Evolutionary conservation across 768 basidiomycete species (phyloP).

Genomic region (Boletus vermiculosoides): DNA sequence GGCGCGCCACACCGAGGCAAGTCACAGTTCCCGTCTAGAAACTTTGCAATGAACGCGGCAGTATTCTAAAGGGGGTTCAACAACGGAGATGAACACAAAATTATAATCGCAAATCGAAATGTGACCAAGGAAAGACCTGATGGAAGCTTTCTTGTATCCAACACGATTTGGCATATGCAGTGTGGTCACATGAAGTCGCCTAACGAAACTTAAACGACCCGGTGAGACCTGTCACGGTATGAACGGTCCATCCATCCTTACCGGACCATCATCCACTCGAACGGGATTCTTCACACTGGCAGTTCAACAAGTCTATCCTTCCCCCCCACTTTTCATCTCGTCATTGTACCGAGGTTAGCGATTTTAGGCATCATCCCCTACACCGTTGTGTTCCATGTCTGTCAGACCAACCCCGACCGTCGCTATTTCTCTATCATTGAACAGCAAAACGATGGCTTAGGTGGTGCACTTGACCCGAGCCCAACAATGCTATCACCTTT

Average conservation of each 20-base stretch:
- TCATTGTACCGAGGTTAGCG: neutral
- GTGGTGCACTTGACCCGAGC: neutral
- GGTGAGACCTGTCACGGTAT: neutral
- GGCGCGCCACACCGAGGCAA: neutral
- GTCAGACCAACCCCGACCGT: neutral
- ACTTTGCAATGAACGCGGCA: neutral
- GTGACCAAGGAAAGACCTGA: no score
- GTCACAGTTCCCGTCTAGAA: neutral
- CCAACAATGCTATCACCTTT: no score
- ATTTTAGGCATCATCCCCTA: neutral
- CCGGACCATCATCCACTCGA: neutral
- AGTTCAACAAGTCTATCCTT: neutral
- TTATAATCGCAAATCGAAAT: neutral
- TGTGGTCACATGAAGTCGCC: neutral
- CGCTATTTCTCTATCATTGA: neutral
- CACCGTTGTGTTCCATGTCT: no score
- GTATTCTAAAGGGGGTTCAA: neutral
- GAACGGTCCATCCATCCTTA: neutral
- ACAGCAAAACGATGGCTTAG: neutral
- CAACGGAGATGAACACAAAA: neutral
- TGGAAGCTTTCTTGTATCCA: no score
- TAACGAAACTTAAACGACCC: neutral
- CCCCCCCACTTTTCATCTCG: neutral
- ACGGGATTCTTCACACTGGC: neutral
- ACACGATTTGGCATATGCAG: no score